These are phyloP conservation scores for Kickxella alabastrina DNA, from an alignment of 192 early-diverging fungal species.

Conservation along the genomic window DNA sequence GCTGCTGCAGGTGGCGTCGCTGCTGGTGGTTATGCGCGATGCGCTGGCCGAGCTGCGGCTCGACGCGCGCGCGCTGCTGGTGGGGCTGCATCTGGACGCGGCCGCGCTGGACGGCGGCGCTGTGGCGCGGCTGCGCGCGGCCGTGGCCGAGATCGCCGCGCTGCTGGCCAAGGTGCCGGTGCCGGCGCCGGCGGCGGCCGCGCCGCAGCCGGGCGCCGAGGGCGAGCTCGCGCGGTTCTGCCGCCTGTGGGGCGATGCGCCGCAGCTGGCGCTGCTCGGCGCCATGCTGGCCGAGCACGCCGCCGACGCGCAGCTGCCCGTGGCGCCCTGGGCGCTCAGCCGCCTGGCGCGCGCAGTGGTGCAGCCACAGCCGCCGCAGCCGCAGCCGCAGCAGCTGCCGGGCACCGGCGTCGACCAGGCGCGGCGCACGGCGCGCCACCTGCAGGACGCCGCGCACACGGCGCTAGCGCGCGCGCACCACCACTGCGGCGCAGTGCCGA, in stretches of 20 bases:
- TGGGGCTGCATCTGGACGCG: neutral
- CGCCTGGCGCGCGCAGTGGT: conserved; percentile 6
- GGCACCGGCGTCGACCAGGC: neutral
- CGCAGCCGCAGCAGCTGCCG: conserved; percentile 2
- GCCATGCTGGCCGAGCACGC: conserved; percentile 14
- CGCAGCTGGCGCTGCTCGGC: conserved; percentile 19
- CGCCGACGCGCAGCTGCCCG: neutral
- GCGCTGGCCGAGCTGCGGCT: conserved; percentile 9
- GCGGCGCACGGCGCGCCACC: neutral
- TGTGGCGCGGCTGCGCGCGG: conserved; percentile 9
- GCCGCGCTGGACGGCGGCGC: conserved; percentile 3
- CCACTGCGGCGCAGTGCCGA: too few species aligned
- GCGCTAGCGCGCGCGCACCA: too few species aligned
- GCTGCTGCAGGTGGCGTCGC: conserved; percentile 30
- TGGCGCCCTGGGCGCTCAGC: conserved; percentile 12
- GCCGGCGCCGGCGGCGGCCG: conserved; percentile 11
- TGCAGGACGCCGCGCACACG: neutral
- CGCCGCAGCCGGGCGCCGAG: conserved; percentile 14
- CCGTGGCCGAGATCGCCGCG: conserved; percentile 22
- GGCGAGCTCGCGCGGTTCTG: conserved; percentile 37
- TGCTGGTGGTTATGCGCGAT: conserved; percentile 28
- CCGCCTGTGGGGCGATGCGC: conserved; percentile 34
- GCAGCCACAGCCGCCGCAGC: conserved; percentile 2
- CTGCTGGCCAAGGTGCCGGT: conserved; percentile 24
- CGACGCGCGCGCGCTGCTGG: conserved; percentile 4